Evolutionary conservation across 352 stramenopile genomes (phyloP), one percentile per base, ranked within the genome.

Genomic region (Globisporangium viniferum): DNA sequence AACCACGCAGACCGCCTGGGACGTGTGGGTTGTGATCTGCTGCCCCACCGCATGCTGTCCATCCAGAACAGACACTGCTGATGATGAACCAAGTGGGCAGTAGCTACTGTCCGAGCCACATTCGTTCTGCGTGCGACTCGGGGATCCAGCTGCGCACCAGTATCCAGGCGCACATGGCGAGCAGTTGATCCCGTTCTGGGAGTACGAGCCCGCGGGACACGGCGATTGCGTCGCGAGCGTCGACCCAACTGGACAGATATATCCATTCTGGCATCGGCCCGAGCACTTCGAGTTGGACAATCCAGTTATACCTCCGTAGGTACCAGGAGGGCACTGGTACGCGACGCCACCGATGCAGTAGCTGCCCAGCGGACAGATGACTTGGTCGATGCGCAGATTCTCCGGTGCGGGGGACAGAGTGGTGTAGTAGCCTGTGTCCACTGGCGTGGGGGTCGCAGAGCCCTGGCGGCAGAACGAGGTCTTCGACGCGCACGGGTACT

Each of bases 131-230:
- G 76, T 73, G 0, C 72, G 76, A 57, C 81, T 77, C 2, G 76
- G 71, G 0, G 80, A 91, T 14, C 65, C 82, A 7, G 61, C 41
- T 5, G 31, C 46, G 35, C 84, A 92, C 79, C 80, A 92, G 70
- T 81, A 91, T 0, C 86, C 82, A 48, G 82, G 81, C 33, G 69
- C 69, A 39, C 86, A 94, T 7, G 75, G 72, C 3, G 74, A 57
- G 53, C 84, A 94, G 1, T 67, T 57, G 27, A 86, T 71, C n/a
- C 81, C 82, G 51, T 89, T 89, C 22, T 67, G 70, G 3, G 84
- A 82, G 64, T 89, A 92, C 10, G 76, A 75, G 1, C 86, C 86
- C 8, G 81, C 78, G 39, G 75, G 67, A 66, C 86, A 94, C 7
- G 80, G 74, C 27, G 67, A 70, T 62, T 86, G 67, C 24, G 74